Base-by-base conservation (phyloP, 257 asterid genomes). In the Coffea eugenioides region DNA sequence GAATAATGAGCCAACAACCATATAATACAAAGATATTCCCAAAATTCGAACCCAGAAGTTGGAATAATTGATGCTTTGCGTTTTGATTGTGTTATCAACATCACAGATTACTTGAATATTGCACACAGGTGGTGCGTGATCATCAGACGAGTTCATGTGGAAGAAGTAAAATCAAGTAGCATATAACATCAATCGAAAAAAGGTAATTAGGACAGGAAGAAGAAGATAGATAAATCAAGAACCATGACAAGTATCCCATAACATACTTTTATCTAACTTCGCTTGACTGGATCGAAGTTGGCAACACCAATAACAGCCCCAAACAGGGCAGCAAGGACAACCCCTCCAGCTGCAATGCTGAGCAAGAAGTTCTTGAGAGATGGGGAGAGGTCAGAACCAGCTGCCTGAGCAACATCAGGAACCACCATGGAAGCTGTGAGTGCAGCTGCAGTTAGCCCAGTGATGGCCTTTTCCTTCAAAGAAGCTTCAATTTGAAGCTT, bases 301-400 rank as follows among this genome's bases (percentile, higher is more conserved):
- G 93, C 46, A 34, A 86, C 93, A 25, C 85, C 93, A 71, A 89
- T 39, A 41, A 87, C 85, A 34, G 89, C 94, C 15, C 83, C 88
- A 31, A 73, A 73, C 71, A 88, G 74, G 77, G 73, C 90, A 15
- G 25, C 81, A 51, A 85, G 80, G 54, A 90, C 93, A 81, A 83
- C 81, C 4, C 87, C 89, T 43, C 91, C 93, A 39, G 93, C 82
- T 23, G 46, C 82, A 48, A 88, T 88, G 87, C 93, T 90, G 46
- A 88, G 87, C 86, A 88, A 82, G 84, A 90, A 90, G 83, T 90
- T 90, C 89, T 86, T 86, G 73, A 88, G 87, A 21, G 93, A 90
- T 16, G 90, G 93, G 49, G 82, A 75, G 69, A 84, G 3, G 78
- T 81, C 79, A 13, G 83, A 48, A 2, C 75, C 80, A 21, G 89